Evolutionary conservation across 352 stramenopile genomes (phyloP), one percentile per base, ranked within the genome.

Genomic region (Phytopythium kandeliae): DNA sequence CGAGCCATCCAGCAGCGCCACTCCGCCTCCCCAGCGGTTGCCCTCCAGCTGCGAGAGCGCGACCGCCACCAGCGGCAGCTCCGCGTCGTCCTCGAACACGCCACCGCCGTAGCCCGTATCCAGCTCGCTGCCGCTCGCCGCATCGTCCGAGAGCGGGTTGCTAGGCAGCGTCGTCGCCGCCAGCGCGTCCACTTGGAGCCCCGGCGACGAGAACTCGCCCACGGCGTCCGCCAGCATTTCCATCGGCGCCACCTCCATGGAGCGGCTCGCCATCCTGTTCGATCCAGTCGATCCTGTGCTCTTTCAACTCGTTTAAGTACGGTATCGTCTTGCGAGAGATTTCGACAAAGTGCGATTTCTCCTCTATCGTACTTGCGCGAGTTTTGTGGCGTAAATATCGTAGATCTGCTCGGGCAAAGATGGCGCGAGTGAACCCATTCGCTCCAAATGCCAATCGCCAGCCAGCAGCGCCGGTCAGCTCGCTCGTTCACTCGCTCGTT

Each of bases 41-140:
- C 82, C 81, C 48, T 91, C 82, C 9, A 93, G 74, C 38, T 62
- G 62, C 45, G 82, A 91, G 44, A 77, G 65, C n/a, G 79, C 75
- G 21, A 86, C 69, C 0, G 78, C 78, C 17, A 93, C 51, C 12
- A 89, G 49, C 49, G 71, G 54, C 28, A 65, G 22, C 30, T 69
- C 68, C 34, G 49, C 48, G 43, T 67, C 60, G 13, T 64, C 55
- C 1, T 42, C 60, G 17, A 22, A n/a, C 15, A 6, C 36, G 5
- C 24, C 21, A 10, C 10, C 16, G 10, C 4, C 16, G 17, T 4
- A 19, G 24, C 24, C 41, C 12, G 41, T 48, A 10, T 48, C 33
- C 17, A 22, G 21, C 30, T 51, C 43, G 31, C 44, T 47, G 31
- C 43, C 44, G 25, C 35, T 59, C 0, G 31, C 28, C 30, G 28